Base-by-base conservation (phyloP, 2,329 filamentous ascomycete species). In the Aspergillus jensenii region DNA sequence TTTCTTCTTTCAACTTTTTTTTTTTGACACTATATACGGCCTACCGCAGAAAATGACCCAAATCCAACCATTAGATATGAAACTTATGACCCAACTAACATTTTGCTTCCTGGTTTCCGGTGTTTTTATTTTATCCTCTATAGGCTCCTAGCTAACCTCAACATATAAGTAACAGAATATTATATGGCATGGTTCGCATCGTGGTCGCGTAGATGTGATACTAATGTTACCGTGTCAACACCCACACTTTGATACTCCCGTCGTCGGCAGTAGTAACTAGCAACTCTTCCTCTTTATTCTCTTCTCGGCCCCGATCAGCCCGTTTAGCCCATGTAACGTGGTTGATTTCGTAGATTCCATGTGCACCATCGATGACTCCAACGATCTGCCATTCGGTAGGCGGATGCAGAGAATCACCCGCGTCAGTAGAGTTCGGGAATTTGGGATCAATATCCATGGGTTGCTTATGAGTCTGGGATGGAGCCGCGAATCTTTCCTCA, bases 281-380 rank as follows among this genome's bases (percentile, higher is more conserved):
- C 72, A 97, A 89, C 76, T 98, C 93, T 67, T 96, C 81, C 2
- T 84, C 82, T n/a, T 64, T 61, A 8, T 60, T 61, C 76, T 80
- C 70, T 82, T 82, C 1, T 79, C 87, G 50, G 81, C 62, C 65
- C 41, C 70, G 81, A 71, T 96, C 92, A 57, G 86, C 89, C 57
- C 93, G 82, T 66, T 83, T 85, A 64, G 91, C 92, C 95, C 95
- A 99, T 2, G 85, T 87, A 49, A 95, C 84, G 74, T 97, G 92
- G 69, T 99, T 99, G 62, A 98, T 83, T 76, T 99, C 95, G 70
- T 93, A 97, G 2, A 96, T 90, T 1, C 91, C 93, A 72, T 99
- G 95, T 2, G 88, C 90, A 35, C 87, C 88, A 48, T 88, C 81
- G 1, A 90, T 71, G n/a, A 84, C 83, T 0, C 86, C 85, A 15